Evolutionary conservation across 352 stramenopile species (phyloP).

Genomic region (Sclerospora graminicola): DNA sequence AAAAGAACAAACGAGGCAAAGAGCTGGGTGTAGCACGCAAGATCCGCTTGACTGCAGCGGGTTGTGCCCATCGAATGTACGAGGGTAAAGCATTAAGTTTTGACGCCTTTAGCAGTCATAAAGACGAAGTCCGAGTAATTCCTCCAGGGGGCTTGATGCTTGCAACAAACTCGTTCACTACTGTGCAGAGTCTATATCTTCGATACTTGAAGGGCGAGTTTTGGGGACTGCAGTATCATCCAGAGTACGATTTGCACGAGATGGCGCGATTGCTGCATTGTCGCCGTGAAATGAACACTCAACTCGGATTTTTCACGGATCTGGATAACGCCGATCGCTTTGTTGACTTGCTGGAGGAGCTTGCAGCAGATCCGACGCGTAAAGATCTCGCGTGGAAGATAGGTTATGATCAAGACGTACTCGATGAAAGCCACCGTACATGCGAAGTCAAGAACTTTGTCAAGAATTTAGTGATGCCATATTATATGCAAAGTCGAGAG

Average conservation of each 20-base stretch:
- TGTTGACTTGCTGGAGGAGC: slow-evolving; percentile 41
- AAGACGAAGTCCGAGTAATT: slow-evolving; percentile 64
- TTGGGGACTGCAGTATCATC: slow-evolving; percentile 70
- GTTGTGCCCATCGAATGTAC: slow-evolving; percentile 62
- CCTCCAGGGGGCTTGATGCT: slow-evolving; percentile 35
- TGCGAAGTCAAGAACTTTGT: slow-evolving; percentile 71
- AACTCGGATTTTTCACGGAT: slow-evolving; percentile 53
- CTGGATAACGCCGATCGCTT: slow-evolving; percentile 36
- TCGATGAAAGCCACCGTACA: slow-evolving; percentile 52
- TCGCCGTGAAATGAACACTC: slow-evolving; percentile 46
- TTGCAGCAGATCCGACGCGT: slow-evolving; percentile 40
- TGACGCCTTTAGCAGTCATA: slow-evolving; percentile 66
- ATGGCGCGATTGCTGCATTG: slow-evolving; percentile 61
- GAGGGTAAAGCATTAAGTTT: slow-evolving; percentile 60
- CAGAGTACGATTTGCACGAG: slow-evolving; percentile 71
- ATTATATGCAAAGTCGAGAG: slow-evolving; percentile 20
- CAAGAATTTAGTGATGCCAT: slow-evolving; percentile 58
- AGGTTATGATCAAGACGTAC: slow-evolving; percentile 53
- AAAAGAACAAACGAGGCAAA: slow-evolving; percentile 56
- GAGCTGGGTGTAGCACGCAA: slow-evolving; percentile 61
- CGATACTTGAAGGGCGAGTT: slow-evolving; percentile 61
- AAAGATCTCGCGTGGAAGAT: slow-evolving; percentile 51
- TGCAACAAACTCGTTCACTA: slow-evolving; percentile 43
- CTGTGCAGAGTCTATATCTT: slow-evolving; percentile 45
- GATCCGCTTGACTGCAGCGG: slow-evolving; percentile 42